Percentiles rank a stretch among this genome's conserved stretches.
phyloP scores from a whole-genome alignment of 208 protist species.

The Acanthamoeba culbertsoni region DNA sequence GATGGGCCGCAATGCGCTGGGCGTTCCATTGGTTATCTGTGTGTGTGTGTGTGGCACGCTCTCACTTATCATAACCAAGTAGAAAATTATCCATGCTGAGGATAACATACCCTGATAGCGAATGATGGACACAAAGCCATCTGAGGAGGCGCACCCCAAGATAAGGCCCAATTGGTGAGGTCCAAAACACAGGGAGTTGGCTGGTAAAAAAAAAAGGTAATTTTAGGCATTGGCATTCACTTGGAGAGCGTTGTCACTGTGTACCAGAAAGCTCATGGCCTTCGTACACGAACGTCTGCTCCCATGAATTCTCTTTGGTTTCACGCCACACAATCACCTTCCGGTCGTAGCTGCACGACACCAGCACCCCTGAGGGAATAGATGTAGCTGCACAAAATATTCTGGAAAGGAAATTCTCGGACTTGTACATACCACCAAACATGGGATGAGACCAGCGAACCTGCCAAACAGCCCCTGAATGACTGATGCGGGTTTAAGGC shows the following conservation, averaged over 20 bases:
- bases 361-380: slow-evolving; percentile 88
- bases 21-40: neutral
- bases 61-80: neutral
- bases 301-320: slow-evolving; percentile 74
- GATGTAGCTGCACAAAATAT: neutral
- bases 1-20: neutral
- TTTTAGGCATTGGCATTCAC: neutral
- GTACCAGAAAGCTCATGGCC: neutral
- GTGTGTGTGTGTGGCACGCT: neutral
- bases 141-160: neutral
- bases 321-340: slow-evolving; percentile 95
- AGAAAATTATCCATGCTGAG: neutral
- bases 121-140: neutral
- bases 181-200: neutral
- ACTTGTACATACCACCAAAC: slow-evolving; percentile 78
- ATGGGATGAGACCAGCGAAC: slow-evolving; percentile 97
- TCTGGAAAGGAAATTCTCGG: neutral
- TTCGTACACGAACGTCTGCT: slow-evolving; percentile 75
- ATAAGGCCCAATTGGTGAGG: neutral
- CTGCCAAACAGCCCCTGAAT: slow-evolving; percentile 97
- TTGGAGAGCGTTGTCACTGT: neutral
- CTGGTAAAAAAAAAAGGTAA: neutral
- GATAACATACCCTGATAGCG: neutral
- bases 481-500: slow-evolving; percentile 75
- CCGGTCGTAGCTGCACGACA: slow-evolving; percentile 95